These are phyloP conservation scores for Coemansia sp. DNA, from an alignment of 192 early-diverging fungal species.

Conservation along the genomic window DNA sequence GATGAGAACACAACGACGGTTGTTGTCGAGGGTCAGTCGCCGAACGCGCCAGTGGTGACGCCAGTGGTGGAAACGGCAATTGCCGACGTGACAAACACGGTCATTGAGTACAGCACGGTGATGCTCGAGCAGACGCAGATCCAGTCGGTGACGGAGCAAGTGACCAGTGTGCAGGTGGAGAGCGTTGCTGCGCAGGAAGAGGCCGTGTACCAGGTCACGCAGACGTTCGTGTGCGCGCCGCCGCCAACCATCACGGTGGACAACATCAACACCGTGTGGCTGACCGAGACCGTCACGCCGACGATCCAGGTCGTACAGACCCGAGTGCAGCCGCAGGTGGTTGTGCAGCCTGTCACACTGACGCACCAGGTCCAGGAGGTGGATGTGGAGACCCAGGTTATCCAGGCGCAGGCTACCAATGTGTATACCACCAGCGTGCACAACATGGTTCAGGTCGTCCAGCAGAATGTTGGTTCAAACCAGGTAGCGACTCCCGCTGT, in stretches of 20 bases:
- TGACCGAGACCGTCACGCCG: slow-evolving; percentile 44
- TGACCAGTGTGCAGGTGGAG: slow-evolving; percentile 42
- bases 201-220: slow-evolving; percentile 47
- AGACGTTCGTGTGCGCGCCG: slow-evolving; percentile 44
- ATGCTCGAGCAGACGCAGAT: slow-evolving; percentile 35
- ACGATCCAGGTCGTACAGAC: slow-evolving; percentile 49
- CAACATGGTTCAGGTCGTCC: slow-evolving; percentile 49
- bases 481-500: slow-evolving; percentile 15
- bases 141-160: slow-evolving; percentile 23
- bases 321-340: slow-evolving; percentile 40
- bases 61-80: slow-evolving; percentile 31
- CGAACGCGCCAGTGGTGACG: slow-evolving; percentile 17
- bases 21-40: slow-evolving; percentile 19
- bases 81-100: slow-evolving; percentile 33
- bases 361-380: slow-evolving; percentile 48
- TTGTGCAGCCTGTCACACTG: slow-evolving; percentile 47
- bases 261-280: slow-evolving; percentile 45
- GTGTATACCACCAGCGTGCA: slow-evolving; percentile 39
- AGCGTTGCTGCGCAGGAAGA: slow-evolving; percentile 40
- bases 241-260: slow-evolving; percentile 38
- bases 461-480: slow-evolving; percentile 41
- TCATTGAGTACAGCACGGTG: slow-evolving; percentile 43
- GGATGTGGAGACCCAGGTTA: slow-evolving; percentile 31
- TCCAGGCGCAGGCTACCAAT: slow-evolving; percentile 41
- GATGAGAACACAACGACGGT: slow-evolving; percentile 22